These are phyloP conservation scores for Pestalotiopsis sp. DNA, from an alignment of 2,329 filamentous ascomycete species.

Conservation along the genomic window DNA sequence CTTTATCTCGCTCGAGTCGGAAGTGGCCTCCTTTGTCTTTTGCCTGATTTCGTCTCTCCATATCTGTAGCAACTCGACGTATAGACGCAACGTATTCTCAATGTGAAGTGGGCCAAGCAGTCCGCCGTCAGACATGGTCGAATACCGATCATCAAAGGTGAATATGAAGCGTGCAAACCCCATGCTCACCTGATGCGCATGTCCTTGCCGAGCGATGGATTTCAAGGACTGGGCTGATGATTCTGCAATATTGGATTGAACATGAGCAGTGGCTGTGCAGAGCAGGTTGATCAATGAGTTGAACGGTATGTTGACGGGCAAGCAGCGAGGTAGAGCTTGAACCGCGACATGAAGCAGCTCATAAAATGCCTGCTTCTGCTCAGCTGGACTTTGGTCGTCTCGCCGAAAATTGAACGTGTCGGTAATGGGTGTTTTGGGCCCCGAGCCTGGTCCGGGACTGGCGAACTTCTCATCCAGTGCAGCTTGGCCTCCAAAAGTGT, in stretches of 20 bases:
- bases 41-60: constrained; percentile 97
- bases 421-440: constrained; percentile 88
- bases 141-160: constrained; percentile 96
- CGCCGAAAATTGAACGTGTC: constrained; percentile 93
- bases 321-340: constrained; percentile 90
- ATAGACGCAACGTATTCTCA: constrained; percentile 88
- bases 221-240: constrained; percentile 94
- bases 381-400: constrained; percentile 74
- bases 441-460: constrained; percentile 60
- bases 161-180: constrained; percentile 98
- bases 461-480: constrained; percentile 94
- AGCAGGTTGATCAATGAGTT: constrained; percentile 92
- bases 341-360: constrained; percentile 94
- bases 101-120: constrained; percentile 95
- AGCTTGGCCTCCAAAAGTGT: constrained; percentile 94
- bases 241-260: constrained; percentile 87
- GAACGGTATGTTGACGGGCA: constrained; percentile 88
- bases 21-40: constrained; percentile 74
- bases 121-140: constrained; percentile 96
- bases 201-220: constrained; percentile 89
- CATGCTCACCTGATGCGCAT: constrained; percentile 94
- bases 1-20: constrained; percentile 65
- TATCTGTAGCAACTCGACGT: constrained; percentile 90
- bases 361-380: constrained; percentile 93
- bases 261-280: constrained; percentile 95